Evolutionary conservation across 208 protist genomes (phyloP).

Genomic region (Plasmodiophora brassicae): DNA sequence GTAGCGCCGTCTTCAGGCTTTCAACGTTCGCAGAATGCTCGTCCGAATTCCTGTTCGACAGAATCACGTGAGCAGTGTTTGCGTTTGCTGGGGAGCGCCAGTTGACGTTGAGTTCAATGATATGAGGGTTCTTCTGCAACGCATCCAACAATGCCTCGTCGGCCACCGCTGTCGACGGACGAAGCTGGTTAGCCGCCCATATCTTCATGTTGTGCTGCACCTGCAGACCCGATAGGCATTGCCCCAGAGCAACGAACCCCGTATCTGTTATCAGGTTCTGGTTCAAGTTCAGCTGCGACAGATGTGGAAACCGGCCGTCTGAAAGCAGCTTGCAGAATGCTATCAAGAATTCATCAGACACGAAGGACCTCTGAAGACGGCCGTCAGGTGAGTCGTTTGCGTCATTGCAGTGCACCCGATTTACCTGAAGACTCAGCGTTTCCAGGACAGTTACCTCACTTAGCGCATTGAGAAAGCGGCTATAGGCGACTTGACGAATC

Average conservation of each 20-base stretch:
- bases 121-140: not conserved
- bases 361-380: not conserved
- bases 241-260: not conserved
- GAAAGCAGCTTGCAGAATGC: not conserved
- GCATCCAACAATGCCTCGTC: not conserved
- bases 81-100: not conserved
- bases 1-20: not conserved
- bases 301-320: not conserved
- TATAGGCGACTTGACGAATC: not conserved
- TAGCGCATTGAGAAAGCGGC: not conserved
- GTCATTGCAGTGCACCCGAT: not conserved
- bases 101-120: not conserved
- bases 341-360: not conserved
- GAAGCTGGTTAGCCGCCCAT: not conserved
- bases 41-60: too few relatives aligned
- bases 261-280: not conserved
- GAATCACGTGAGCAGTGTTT: not conserved
- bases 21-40: not conserved
- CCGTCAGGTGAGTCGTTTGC: not conserved
- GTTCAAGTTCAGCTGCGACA: slow-evolving; percentile 24
- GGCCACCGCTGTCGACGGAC: not conserved
- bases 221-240: not conserved
- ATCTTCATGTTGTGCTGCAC: not conserved
- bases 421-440: slow-evolving; percentile 8
- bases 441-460: not conserved